These are phyloP conservation scores for Fusarium floridanum DNA, from an alignment of 2,329 filamentous ascomycete species.

Conservation along the genomic window DNA sequence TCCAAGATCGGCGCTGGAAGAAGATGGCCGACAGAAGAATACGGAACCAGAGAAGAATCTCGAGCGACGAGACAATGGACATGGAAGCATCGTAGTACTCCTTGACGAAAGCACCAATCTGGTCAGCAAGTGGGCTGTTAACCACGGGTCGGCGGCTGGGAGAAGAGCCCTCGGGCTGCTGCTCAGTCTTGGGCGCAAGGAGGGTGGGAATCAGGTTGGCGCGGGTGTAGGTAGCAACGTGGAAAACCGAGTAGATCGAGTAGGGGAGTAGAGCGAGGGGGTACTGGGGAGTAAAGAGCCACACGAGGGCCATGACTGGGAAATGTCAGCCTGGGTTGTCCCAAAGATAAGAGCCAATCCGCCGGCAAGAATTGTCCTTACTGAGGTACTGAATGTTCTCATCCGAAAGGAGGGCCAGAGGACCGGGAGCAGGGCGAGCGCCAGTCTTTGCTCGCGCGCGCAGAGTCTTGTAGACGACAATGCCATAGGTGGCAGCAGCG, in stretches of 20 bases:
- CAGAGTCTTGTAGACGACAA: slow-evolving; percentile 98
- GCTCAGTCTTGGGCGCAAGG: slow-evolving; percentile 71
- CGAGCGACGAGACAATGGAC: slow-evolving; percentile 89
- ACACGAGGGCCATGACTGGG: slow-evolving; percentile 90
- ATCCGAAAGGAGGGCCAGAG: slow-evolving; percentile 79
- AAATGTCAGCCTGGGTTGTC: slow-evolving; percentile 12
- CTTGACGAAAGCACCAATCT: slow-evolving; percentile 94
- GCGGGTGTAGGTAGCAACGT: slow-evolving; percentile 96
- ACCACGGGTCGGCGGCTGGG: slow-evolving; percentile 57
- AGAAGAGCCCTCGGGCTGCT: slow-evolving; percentile 63
- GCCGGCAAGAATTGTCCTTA: slow-evolving; percentile 62
- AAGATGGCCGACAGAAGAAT: slow-evolving; percentile 83
- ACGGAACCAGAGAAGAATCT: slow-evolving; percentile 89
- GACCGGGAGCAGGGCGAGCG: slow-evolving; percentile 69
- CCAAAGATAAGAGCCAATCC: neutral
- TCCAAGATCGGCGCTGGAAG: slow-evolving; percentile 92
- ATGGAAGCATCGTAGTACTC: slow-evolving; percentile 97
- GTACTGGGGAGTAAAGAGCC: slow-evolving; percentile 92
- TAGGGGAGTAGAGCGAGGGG: slow-evolving; percentile 93
- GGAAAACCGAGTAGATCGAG: slow-evolving; percentile 97
- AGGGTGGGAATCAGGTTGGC: slow-evolving; percentile 92
- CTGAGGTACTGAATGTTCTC: slow-evolving; percentile 98
- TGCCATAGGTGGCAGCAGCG: slow-evolving; percentile 93
- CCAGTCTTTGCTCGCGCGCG: slow-evolving; percentile 84
- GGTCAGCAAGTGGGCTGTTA: slow-evolving; percentile 77